Base-by-base conservation (phyloP, 345 rosid genomes). In the Gossypium longicalyx region DNA sequence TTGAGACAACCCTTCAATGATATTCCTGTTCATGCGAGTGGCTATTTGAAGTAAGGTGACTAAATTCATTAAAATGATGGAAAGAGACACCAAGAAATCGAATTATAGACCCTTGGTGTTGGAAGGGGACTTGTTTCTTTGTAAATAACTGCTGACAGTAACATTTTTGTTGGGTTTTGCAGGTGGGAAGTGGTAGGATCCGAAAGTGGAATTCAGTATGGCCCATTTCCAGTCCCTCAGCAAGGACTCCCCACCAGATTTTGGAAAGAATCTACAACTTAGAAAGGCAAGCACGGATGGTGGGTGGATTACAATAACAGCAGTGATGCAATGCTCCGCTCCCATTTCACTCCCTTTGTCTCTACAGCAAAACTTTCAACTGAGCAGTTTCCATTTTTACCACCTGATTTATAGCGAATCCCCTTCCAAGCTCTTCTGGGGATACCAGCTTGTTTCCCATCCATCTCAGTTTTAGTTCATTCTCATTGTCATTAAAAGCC, bases 131-230 rank as follows among this genome's bases (percentile, higher is more conserved):
- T 43, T 41, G 15, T 51, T 52, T 44, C 4, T 25, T 12, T 17
- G 20, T 8, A 11, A 9, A 44, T 23, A 69, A 72, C 49, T 45
- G 34, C 64, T 81, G 79, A 83, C 71, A 38, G 65, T 45, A 48
- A 49, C 38, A 57, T 66, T 66, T 69, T 76, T 77, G 52, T 74
- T 78, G 71, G 74, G 27, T 43, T 65, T 80, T 84, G 89, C 85
- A 91, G 97, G 82, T 91, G 97, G 97, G 89, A 86, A 80, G 86
- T 85, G 72, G 79, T 77, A 41, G 90, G 91, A 85, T 74, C 89
- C 67, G 22, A 85, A 65, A 78, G 75, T 76, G 86, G 89, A 80
- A 79, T 83, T 79, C 93, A 89, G 72, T 85, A 91, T 74, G 81
- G 91, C 67, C 97, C 97, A 83, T 91, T 91, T 70, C 97, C 93